A percentile compares a stretch with the other conserved stretches of the same genome.
These are phyloP conservation scores for Aspergillus niger DNA, from an alignment of 2,329 filamentous ascomycete genomes.

Conservation along the genomic window DNA sequence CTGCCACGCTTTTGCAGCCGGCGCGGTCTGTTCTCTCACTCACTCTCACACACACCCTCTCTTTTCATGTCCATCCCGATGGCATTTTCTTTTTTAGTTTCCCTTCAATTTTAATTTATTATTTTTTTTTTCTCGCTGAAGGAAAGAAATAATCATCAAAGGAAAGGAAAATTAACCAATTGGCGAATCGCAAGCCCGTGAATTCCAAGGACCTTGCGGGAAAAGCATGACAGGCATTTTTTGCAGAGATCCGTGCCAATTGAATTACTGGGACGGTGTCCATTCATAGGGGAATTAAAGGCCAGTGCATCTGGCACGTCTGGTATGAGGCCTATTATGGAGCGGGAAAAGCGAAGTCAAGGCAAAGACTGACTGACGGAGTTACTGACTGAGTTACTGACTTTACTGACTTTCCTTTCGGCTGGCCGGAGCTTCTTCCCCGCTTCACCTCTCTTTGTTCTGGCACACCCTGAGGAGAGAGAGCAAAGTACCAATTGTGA, in stretches of 20 bases:
- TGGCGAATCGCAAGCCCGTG: constrained; percentile 13
- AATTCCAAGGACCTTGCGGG: constrained; percentile 11
- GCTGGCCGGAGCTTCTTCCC: constrained; percentile 9
- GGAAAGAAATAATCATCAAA: too few relatives aligned
- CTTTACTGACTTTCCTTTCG: constrained; percentile 10
- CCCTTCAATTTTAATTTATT: not conserved
- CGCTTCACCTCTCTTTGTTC: constrained; percentile 13
- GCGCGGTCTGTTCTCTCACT: constrained; percentile 1
- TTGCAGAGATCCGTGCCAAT: constrained; percentile 21
- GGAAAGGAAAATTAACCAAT: not conserved
- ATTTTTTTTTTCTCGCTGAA: not conserved
- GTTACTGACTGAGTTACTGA: too few relatives aligned
- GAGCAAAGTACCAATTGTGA: constrained; percentile 4
- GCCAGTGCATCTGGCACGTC: not conserved
- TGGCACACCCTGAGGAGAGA: constrained; percentile 11
- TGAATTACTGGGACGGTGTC: not conserved
- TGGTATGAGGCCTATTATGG: not conserved
- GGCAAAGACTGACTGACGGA: not conserved
- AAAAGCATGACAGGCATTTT: constrained; percentile 21
- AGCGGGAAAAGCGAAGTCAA: not conserved
- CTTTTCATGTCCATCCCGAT: constrained; percentile 7
- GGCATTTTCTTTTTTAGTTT: constrained; percentile 8
- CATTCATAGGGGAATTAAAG: constrained; percentile 5
- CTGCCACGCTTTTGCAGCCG: constrained; percentile 27
- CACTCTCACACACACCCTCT: not conserved